Percentiles rank a stretch among this genome's conserved stretches.
phyloP scores from a whole-genome alignment of 106 monocot genomes.

The Ottelia alismoides region DNA sequence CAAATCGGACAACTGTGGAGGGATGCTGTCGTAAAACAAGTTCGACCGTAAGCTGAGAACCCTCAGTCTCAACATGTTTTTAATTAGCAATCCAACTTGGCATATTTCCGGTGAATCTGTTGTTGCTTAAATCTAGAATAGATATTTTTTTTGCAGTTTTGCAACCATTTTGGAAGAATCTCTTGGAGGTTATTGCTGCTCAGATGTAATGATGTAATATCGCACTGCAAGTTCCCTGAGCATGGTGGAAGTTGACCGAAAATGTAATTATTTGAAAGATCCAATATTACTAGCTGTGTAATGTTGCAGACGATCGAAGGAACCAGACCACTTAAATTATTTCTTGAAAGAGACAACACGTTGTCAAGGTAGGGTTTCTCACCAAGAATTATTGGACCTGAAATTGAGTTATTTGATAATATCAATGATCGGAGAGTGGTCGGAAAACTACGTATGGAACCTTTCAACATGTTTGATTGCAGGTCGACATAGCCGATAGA shows the following conservation, averaged over 20 bases:
- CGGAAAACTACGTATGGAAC: not conserved
- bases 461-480: not conserved
- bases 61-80: not conserved
- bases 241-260: not conserved
- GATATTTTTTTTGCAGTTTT: not conserved
- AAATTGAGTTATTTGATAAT: not conserved
- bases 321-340: not conserved
- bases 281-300: not conserved
- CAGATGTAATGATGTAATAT: constrained; percentile 1
- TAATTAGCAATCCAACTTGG: constrained; percentile 2
- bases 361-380: not conserved
- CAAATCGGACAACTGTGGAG: too few species aligned
- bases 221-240: not conserved
- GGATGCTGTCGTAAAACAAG: too few species aligned
- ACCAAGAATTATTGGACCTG: not conserved
- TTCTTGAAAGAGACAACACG: not conserved
- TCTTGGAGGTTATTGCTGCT: not conserved
- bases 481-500: not conserved
- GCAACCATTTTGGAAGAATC: not conserved
- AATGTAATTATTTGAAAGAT: constrained; percentile 1
- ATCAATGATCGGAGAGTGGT: not conserved
- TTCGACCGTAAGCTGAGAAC: not conserved
- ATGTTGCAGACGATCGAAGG: not conserved
- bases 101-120: constrained; percentile 2
- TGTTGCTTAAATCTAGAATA: constrained; percentile 5